Evolutionary conservation across 176 grass and related monocot species (phyloP).

Genomic region (Oryza longistaminata): DNA sequence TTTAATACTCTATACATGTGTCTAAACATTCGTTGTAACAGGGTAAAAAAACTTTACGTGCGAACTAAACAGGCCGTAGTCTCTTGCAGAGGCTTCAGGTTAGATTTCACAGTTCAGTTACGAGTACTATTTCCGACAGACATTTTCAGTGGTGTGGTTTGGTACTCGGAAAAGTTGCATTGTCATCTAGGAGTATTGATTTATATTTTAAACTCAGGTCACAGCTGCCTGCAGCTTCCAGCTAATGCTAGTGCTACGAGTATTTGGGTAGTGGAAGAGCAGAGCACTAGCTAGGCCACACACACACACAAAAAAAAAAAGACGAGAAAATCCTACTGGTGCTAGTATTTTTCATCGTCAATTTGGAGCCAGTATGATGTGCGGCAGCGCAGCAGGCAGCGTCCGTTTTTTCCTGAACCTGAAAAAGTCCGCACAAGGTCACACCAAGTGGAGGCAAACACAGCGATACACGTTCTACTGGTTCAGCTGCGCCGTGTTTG

Average conservation of each 20-base stretch:
- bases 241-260: too few species aligned
- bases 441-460: slow-evolving; percentile 2
- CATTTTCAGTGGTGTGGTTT: too few species aligned
- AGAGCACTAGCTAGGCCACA: not conserved
- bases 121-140: too few species aligned
- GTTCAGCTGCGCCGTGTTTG: slow-evolving; percentile 10
- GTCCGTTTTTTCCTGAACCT: not conserved
- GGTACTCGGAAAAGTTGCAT: too few species aligned
- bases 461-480: not conserved
- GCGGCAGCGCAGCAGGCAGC: too few species aligned
- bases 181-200: too few species aligned
- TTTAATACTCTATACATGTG: too few species aligned
- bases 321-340: not conserved
- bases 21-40: too few species aligned
- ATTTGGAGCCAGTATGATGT: not conserved
- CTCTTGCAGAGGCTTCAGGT: too few species aligned
- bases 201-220: not conserved
- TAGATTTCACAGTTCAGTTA: too few species aligned
- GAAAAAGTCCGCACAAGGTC: not conserved
- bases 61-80: too few species aligned
- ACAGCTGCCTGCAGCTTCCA: not conserved
- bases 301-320: not conserved
- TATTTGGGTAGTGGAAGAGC: not conserved
- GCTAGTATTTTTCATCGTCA: not conserved
- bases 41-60: too few species aligned